Evolutionary conservation across 768 basidiomycete genomes (phyloP), one percentile per base, ranked within the genome.

Genomic region (Trametes maxima): DNA sequence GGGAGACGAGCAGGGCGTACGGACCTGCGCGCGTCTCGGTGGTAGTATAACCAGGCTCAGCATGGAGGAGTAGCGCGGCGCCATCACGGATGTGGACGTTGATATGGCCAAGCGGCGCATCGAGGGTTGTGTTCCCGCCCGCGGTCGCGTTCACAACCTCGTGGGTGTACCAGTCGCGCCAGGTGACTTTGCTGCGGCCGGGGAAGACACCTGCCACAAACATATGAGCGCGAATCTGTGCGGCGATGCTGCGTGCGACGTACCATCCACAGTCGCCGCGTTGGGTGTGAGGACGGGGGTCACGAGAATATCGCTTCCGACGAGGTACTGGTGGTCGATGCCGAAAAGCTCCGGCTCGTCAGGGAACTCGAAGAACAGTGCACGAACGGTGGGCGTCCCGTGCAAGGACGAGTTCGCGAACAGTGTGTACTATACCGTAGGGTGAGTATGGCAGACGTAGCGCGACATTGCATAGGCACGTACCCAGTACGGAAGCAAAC

Each of bases 291-390:
- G 73, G 0, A 92, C 90, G 2, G 90, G 90, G 0, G 90, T 90
- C 57, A 93, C 83, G 53, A 93, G 82, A 54, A 93, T 81, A 63
- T 87, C 82, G 21, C 78, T 59, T 14, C 92, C 91, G 44, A 93
- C 73, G 65, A 93, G 68, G 78, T 88, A 93, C 71, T 93, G 92
- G 19, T 74, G 71, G 66, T 88, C 86, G 16, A 88, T 72, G 35
- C 72, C 76, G 60, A 87, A 86, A 2, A 87, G 72, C 63, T 87
- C 85, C 0, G 85, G 81, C 64, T 90, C 85, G 40, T 87, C 75
- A 0, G 87, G 87, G 77, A 90, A 92, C 69, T 92, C 87, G 67
- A 82, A 92, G 79, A 90, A 91, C 37, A 92, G 77, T 8, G 92
- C 86, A 42, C 85, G 83, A 43, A 92, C 76, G 12, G 87, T 86